Conservation (phyloP, 2,329 filamentous ascomycete genomes). For the Tolypocladium ophioglossoides region DNA sequence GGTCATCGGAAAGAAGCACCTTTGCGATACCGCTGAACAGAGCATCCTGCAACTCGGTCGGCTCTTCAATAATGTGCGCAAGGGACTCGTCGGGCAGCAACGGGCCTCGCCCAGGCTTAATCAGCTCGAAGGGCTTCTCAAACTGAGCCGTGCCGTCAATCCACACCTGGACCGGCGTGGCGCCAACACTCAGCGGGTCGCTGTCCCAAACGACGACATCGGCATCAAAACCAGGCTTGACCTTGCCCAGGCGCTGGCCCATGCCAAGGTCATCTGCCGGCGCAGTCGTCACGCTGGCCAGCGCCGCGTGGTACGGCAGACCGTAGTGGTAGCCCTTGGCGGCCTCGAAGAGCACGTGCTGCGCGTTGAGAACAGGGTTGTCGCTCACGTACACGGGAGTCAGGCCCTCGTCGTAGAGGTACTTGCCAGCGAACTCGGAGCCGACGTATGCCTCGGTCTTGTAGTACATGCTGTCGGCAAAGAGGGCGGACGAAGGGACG, state of each 20-base stretch:
- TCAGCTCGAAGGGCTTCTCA: conserved; percentile 40
- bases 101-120: conserved; percentile 33
- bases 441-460: conserved; percentile 56
- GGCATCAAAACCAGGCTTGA: conserved; percentile 51
- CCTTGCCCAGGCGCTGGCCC: conserved; percentile 46
- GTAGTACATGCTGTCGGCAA: conserved; percentile 65
- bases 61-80: conserved; percentile 29
- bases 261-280: conserved; percentile 49
- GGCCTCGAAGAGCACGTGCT: conserved; percentile 58
- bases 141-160: conserved; percentile 49
- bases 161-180: conserved; percentile 50
- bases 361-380: conserved; percentile 59
- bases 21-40: conserved; percentile 47
- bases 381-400: conserved; percentile 61
- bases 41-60: conserved; percentile 25
- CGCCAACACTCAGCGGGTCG: conserved; percentile 49
- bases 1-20: conserved; percentile 36
- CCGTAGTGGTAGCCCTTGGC: conserved; percentile 50
- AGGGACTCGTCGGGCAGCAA: conserved; percentile 30
- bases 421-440: conserved; percentile 56
- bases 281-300: conserved; percentile 47
- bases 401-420: conserved; percentile 53
- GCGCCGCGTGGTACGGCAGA: conserved; percentile 47
- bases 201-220: conserved; percentile 54
- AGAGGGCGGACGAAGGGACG: conserved; percentile 49